These are phyloP conservation scores for Plasmopara muralis DNA, from an alignment of 352 stramenopile genomes.

Conservation along the genomic window DNA sequence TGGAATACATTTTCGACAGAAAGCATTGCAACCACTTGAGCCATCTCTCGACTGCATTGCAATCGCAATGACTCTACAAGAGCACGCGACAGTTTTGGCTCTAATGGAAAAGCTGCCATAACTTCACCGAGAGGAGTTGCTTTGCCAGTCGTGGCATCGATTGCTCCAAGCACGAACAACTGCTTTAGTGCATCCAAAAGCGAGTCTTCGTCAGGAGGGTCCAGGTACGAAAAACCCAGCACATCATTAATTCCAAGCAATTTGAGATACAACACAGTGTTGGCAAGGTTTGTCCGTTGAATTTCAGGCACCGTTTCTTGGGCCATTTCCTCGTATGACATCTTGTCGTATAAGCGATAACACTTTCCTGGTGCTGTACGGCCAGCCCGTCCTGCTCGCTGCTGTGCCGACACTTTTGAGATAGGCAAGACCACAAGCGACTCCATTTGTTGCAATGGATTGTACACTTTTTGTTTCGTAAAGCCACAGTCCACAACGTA, in stretches of 20 bases:
- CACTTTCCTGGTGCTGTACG: constrained; percentile 96
- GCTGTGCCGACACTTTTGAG: constrained; percentile 90
- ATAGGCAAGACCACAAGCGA: constrained; percentile 92
- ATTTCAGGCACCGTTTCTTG: constrained; percentile 99
- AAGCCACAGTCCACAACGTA: constrained; percentile 79
- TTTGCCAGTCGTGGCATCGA: constrained; percentile 36
- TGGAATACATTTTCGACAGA: constrained; percentile 76
- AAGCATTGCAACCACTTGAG: constrained; percentile 75
- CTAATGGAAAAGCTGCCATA: constrained; percentile 83
- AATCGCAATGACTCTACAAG: constrained; percentile 59
- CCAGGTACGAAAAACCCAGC: constrained; percentile 59
- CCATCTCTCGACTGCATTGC: constrained; percentile 56
- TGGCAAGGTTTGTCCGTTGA: constrained; percentile 90
- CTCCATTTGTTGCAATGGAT: constrained; percentile 67
- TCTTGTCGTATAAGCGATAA: constrained; percentile 98
- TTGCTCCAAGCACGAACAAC: constrained; percentile 55
- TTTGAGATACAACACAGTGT: constrained; percentile 91
- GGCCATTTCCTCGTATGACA: constrained; percentile 93
- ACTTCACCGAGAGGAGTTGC: constrained; percentile 59
- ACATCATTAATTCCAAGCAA: constrained; percentile 67
- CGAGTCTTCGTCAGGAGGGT: constrained; percentile 60
- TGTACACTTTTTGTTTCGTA: constrained; percentile 92
- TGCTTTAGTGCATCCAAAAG: constrained; percentile 73
- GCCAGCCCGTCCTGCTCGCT: constrained; percentile 93
- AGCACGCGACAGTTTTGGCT: constrained; percentile 58